Percentiles rank a stretch among this genome's conserved stretches.
Evolutionary conservation across 345 rosid genomes (phyloP).

Genomic region (Melaleuca quinquenervia): DNA sequence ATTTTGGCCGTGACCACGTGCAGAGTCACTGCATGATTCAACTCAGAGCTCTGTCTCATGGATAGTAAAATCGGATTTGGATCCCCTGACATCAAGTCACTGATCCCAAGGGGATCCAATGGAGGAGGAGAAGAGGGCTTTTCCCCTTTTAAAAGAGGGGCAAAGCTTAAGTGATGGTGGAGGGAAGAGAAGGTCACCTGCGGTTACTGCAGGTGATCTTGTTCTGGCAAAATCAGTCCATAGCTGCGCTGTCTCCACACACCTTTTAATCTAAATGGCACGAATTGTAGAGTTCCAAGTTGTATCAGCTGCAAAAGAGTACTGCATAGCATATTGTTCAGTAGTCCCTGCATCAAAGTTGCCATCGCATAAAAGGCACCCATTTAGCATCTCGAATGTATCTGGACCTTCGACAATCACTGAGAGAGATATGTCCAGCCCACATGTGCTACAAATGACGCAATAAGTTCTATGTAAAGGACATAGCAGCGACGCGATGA

Average conservation of each 20-base stretch:
- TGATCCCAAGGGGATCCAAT: too few species aligned
- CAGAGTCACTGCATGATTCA: background rate
- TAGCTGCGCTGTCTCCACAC: background rate
- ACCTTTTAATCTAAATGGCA: background rate
- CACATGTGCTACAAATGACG: background rate
- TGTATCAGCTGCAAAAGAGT: background rate
- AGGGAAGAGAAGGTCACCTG: too few species aligned
- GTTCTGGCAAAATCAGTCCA: background rate
- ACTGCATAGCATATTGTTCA: background rate
- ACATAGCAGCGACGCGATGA: background rate
- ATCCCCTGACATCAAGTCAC: too few species aligned
- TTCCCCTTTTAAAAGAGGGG: too few species aligned
- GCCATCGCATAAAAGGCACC: background rate
- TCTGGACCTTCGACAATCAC: background rate
- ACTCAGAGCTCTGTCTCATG: background rate
- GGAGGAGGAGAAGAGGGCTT: too few species aligned
- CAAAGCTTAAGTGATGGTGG: too few species aligned
- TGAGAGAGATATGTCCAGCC: background rate
- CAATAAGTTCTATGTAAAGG: background rate
- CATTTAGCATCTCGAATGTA: background rate
- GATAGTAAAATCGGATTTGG: too few species aligned
- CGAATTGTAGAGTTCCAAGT: background rate
- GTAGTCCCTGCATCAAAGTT: too few species aligned
- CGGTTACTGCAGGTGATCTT: too few species aligned
- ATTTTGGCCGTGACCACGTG: background rate